Percentiles rank a stretch among this genome's conserved stretches.
These are phyloP conservation scores for Panaeolus cyanescens DNA, from an alignment of 768 basidiomycete genomes.

Conservation along the genomic window DNA sequence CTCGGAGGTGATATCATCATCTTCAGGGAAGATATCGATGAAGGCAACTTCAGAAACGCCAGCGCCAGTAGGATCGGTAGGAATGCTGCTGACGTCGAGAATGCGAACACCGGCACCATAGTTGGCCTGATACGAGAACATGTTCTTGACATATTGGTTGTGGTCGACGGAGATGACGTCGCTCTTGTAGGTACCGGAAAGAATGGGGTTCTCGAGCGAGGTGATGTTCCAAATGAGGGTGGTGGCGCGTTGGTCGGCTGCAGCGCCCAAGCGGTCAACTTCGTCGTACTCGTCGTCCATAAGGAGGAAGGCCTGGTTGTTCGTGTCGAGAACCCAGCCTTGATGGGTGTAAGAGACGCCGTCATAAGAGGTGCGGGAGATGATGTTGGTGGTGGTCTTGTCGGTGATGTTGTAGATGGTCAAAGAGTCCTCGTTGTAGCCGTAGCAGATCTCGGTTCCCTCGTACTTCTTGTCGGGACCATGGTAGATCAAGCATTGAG, in stretches of 20 bases:
- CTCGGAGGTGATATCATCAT: not conserved
- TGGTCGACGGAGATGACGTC: slow-evolving; percentile 27
- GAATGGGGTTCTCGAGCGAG: slow-evolving; percentile 21
- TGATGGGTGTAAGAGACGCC: slow-evolving; percentile 33
- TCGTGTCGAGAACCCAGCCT: slow-evolving; percentile 30
- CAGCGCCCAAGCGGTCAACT: slow-evolving; percentile 15
- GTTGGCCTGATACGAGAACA: slow-evolving; percentile 28
- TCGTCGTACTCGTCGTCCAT: slow-evolving; percentile 32
- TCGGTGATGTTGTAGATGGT: slow-evolving; percentile 28
- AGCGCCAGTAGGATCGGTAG: slow-evolving; percentile 27
- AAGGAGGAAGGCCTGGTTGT: slow-evolving; percentile 26
- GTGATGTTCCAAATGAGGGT: slow-evolving; percentile 34
- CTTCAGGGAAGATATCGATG: slow-evolving; percentile 20
- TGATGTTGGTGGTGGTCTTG: slow-evolving; percentile 14
- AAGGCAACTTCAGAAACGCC: slow-evolving; percentile 25
- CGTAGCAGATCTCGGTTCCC: slow-evolving; percentile 30
- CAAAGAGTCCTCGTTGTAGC: slow-evolving; percentile 31
- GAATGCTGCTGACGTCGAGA: slow-evolving; percentile 27
- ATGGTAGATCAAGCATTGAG: slow-evolving; percentile 30
- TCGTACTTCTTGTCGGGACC: slow-evolving; percentile 29
- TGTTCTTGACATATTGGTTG: slow-evolving; percentile 13
- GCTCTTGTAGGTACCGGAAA: slow-evolving; percentile 28
- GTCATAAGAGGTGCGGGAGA: slow-evolving; percentile 28
- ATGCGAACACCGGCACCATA: slow-evolving; percentile 30
- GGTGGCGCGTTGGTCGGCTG: slow-evolving; percentile 22